These are phyloP conservation scores for Borealophlyctis nickersoniae DNA, from an alignment of 192 early-diverging fungal species.

Conservation along the genomic window DNA sequence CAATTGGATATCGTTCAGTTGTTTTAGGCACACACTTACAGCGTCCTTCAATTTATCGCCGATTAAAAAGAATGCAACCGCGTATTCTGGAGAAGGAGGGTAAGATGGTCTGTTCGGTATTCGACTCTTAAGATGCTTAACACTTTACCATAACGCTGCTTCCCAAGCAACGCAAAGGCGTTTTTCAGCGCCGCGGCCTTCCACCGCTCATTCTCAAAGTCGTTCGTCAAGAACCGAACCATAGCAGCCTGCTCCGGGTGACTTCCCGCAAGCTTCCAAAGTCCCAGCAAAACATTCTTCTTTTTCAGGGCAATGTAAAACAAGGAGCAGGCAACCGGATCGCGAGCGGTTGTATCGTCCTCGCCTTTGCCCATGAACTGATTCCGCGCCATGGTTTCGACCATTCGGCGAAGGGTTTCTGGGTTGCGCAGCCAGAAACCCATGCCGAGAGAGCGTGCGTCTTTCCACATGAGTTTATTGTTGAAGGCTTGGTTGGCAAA, in stretches of 20 bases:
- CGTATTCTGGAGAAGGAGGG: slow-evolving; percentile 80
- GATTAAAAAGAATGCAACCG: slow-evolving; percentile 93
- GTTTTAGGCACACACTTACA: slow-evolving; percentile 84
- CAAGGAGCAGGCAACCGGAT: slow-evolving; percentile 81
- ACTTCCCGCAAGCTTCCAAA: slow-evolving; percentile 81
- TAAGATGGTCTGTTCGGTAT: too few species aligned
- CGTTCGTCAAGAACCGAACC: slow-evolving; percentile 87
- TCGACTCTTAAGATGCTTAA: too few species aligned
- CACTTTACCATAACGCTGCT: slow-evolving; percentile 81
- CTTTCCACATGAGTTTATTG: slow-evolving; percentile 72
- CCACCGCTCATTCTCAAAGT: slow-evolving; percentile 90
- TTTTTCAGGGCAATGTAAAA: slow-evolving; percentile 89
- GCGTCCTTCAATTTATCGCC: slow-evolving; percentile 86
- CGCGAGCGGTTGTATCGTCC: slow-evolving; percentile 39
- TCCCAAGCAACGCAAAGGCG: slow-evolving; percentile 93
- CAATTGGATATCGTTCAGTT: slow-evolving; percentile 87
- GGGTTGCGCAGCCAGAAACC: slow-evolving; percentile 82
- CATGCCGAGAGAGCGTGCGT: slow-evolving; percentile 77
- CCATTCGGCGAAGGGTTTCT: slow-evolving; percentile 62
- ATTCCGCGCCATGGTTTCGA: slow-evolving; percentile 87
- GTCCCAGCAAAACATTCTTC: slow-evolving; percentile 81
- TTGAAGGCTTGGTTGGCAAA: slow-evolving; percentile 45
- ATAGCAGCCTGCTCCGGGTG: slow-evolving; percentile 87
- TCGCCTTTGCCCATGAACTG: slow-evolving; percentile 74
- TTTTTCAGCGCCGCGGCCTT: slow-evolving; percentile 94